These are phyloP conservation scores for Xylariales sp. DNA, from an alignment of 2,329 filamentous ascomycete species.

Conservation along the genomic window DNA sequence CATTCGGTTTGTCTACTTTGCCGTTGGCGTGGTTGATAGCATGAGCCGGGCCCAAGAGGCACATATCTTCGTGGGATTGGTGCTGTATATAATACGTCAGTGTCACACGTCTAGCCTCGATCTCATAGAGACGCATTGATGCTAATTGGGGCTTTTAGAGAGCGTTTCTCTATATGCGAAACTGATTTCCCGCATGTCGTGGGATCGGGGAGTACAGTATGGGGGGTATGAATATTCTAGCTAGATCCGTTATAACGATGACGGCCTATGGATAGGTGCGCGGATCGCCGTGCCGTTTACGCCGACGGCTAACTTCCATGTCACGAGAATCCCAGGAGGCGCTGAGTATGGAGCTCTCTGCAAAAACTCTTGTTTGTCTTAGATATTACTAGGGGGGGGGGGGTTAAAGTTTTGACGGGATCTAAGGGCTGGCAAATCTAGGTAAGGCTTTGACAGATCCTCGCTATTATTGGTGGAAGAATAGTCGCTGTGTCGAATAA, in stretches of 20 bases:
- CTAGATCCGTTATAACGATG: neutral
- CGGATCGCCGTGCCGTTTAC: neutral
- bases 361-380: neutral
- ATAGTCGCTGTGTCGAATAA: neutral
- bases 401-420: neutral
- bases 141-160: slow-evolving; percentile 19
- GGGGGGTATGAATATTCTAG: neutral
- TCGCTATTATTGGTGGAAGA: too few species aligned
- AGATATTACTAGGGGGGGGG: neutral
- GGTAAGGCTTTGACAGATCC: too few species aligned
- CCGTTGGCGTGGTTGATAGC: slow-evolving; percentile 17
- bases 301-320: neutral
- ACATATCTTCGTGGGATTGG: slow-evolving; percentile 32
- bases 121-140: neutral
- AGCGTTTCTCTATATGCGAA: slow-evolving; percentile 35
- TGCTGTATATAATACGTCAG: slow-evolving; percentile 35
- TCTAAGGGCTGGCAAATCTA: neutral
- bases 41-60: slow-evolving; percentile 24
- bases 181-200: slow-evolving; percentile 21
- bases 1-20: slow-evolving; percentile 65
- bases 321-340: neutral
- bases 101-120: neutral
- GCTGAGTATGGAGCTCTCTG: neutral
- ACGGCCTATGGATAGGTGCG: neutral
- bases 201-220: slow-evolving; percentile 5